Percentiles rank a stretch among this genome's conserved stretches.
phyloP scores from a whole-genome alignment of 2,329 filamentous ascomycete genomes.

The Ophiocordyceps camponoti-leonardi region DNA sequence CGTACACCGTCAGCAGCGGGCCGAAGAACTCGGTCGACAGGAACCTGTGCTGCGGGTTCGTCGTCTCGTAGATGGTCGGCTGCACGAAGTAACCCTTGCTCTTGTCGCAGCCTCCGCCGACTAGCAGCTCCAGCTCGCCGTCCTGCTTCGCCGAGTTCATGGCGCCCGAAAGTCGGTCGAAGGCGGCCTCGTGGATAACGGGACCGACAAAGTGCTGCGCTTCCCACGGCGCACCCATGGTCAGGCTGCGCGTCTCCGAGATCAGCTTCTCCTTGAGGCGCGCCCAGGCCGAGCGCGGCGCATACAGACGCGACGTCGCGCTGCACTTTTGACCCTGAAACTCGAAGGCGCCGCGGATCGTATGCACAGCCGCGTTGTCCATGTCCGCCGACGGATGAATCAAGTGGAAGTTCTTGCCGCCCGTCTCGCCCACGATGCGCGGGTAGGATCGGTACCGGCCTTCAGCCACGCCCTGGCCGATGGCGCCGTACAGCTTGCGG shows the following conservation, averaged over 20 bases:
- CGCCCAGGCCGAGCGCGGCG: constrained; percentile 58
- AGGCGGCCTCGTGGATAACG: constrained; percentile 67
- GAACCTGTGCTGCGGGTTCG: constrained; percentile 56
- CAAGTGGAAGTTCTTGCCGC: constrained; percentile 87
- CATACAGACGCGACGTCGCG: constrained; percentile 65
- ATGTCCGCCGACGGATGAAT: constrained; percentile 64
- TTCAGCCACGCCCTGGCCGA: constrained; percentile 64
- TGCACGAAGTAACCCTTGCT: constrained; percentile 69
- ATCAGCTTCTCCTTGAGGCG: constrained; percentile 51
- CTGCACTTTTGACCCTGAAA: constrained; percentile 88
- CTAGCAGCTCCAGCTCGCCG: constrained; percentile 51
- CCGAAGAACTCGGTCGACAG: constrained; percentile 71
- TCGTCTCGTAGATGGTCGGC: constrained; percentile 66
- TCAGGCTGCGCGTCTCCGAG: constrained; percentile 51
- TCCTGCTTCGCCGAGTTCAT: constrained; percentile 73
- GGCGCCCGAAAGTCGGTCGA: constrained; percentile 60
- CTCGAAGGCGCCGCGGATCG: constrained; percentile 75
- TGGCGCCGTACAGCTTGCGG: constrained; percentile 73
- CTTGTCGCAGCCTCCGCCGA: constrained; percentile 61
- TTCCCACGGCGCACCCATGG: constrained; percentile 50
- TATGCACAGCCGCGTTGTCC: constrained; percentile 63
- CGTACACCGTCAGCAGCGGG: constrained; percentile 55
- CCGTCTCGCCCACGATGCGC: constrained; percentile 77
- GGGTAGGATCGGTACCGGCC: constrained; percentile 75
- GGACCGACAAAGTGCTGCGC: constrained; percentile 72